Base-by-base conservation (phyloP, 345 rosid genomes). In the Pseudoturritis turrita region DNA sequence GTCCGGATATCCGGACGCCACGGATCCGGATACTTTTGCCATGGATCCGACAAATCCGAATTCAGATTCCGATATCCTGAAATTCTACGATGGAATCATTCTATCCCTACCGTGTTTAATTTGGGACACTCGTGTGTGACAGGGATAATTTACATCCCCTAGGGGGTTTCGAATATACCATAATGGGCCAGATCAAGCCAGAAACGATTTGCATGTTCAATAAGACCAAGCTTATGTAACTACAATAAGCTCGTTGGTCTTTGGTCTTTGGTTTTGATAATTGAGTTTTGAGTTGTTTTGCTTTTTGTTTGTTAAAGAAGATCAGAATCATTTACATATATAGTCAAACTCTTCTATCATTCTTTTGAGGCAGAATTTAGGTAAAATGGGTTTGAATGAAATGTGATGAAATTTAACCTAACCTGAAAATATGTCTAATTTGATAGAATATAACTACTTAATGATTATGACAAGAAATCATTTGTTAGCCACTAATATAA, bases 401-500 rank as follows among this genome's bases (percentile, higher is more conserved):
- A 46, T 26, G 33, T 56, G 72, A 21, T 14, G 47, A 53, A 63
- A 25, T 40, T 40, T 59, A 58, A 51, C 68, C 55, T 66, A 49
- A 26, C 39, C 8, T 22, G 10, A 65, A 65, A 37, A 28, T 28
- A 47, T 29, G 26, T 59, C 0, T 28, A 51, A 51, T 43, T 60
- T 29, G 2, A 29, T 37, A 68, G 62, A 68, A 75, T 50, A 62
- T 60, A 59, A 51, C 47, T 41, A 41, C 47, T 52, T 33, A 41
- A 60, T 68, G 78, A 68, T 51, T 17, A 61, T 75, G 78, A 75
- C 63, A 52, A 60, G 41, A 68, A 43, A 61, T 19, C 62, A 43
- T 52, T 52, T 53, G 47, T 61, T 60, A 75, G 57, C 78, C 74
- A 61, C 78, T 51, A 50, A 68, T 60, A 25, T 75, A 67, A 75